These are phyloP conservation scores for Parachaetomium inaequale DNA, from an alignment of 495 filamentous ascomycete species.

Conservation along the genomic window DNA sequence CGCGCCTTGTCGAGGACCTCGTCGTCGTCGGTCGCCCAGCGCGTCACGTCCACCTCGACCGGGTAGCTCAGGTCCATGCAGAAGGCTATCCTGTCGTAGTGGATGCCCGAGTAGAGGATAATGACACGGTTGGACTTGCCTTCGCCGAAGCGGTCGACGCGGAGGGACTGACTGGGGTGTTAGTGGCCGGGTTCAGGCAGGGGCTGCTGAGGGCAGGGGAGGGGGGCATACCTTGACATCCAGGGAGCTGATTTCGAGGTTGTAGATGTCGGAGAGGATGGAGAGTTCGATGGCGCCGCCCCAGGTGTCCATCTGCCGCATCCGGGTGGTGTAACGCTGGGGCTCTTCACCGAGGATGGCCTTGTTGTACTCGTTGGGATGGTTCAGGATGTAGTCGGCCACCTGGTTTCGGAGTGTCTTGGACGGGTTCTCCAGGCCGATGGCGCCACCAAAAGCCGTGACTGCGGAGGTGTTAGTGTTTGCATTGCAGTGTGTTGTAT, in stretches of 20 bases:
- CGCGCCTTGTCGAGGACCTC: conserved; percentile 64
- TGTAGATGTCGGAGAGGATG: conserved; percentile 81
- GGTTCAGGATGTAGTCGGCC: conserved; percentile 69
- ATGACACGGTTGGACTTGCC: conserved; percentile 66
- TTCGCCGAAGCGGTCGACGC: conserved; percentile 76
- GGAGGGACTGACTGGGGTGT: conserved; percentile 28
- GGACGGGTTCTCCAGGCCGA: conserved; percentile 43
- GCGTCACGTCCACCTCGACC: conserved; percentile 70
- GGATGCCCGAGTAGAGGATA: conserved; percentile 88
- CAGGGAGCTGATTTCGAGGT: conserved; percentile 80
- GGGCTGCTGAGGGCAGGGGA: neutral
- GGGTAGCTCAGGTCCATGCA: conserved; percentile 59
- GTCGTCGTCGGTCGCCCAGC: conserved; percentile 67
- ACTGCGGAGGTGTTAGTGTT: conserved; percentile 36
- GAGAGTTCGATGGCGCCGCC: conserved; percentile 88
- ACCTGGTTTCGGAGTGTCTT: conserved; percentile 72
- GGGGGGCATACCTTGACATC: conserved; percentile 51
- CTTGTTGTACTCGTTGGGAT: conserved; percentile 66
- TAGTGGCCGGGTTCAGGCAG: neutral
- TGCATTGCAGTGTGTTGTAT: neutral
- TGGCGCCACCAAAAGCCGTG: conserved; percentile 75
- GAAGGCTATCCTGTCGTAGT: conserved; percentile 90
- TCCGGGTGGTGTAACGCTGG: conserved; percentile 79
- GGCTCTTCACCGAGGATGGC: conserved; percentile 73
- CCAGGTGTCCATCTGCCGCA: conserved; percentile 78